These are phyloP conservation scores for Fusarium domesticum DNA, from an alignment of 2,329 filamentous ascomycete genomes.

Conservation along the genomic window DNA sequence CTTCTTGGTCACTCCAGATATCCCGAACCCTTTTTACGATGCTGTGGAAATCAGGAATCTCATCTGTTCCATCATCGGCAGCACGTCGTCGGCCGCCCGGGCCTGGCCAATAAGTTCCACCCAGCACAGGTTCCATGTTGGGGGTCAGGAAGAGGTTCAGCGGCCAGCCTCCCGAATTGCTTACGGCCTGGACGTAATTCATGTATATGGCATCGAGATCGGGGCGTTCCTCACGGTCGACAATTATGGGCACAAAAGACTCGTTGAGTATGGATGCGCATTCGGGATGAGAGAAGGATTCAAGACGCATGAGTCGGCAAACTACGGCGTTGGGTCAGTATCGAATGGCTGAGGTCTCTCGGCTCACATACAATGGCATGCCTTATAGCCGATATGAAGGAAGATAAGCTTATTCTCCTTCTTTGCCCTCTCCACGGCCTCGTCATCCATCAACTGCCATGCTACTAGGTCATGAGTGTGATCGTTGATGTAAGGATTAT, in stretches of 20 bases:
- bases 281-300: conserved; percentile 82
- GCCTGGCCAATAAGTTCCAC: conserved; percentile 92
- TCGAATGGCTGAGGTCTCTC: neutral
- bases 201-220: conserved; percentile 96
- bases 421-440: conserved; percentile 73
- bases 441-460: conserved; percentile 85
- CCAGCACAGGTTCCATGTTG: conserved; percentile 89
- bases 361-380: conserved; percentile 79
- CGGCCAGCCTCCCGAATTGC: conserved; percentile 87
- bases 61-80: conserved; percentile 44
- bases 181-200: conserved; percentile 96
- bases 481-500: conserved; percentile 60
- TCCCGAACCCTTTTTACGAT: conserved; percentile 75
- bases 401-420: conserved; percentile 86
- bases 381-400: conserved; percentile 89
- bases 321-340: conserved; percentile 44
- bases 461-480: conserved; percentile 80
- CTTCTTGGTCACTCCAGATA: conserved; percentile 79
- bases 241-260: conserved; percentile 84
- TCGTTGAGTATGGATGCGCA: conserved; percentile 81
- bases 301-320: conserved; percentile 87
- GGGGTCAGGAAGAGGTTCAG: conserved; percentile 96
- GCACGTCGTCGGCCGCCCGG: conserved; percentile 55
- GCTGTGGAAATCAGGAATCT: conserved; percentile 74
- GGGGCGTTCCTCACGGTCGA: conserved; percentile 90